A percentile compares a stretch with the other conserved stretches of the same genome.
These are phyloP conservation scores for Talaromyces marneffei DNA, from an alignment of 2,329 filamentous ascomycete species.

Conservation along the genomic window DNA sequence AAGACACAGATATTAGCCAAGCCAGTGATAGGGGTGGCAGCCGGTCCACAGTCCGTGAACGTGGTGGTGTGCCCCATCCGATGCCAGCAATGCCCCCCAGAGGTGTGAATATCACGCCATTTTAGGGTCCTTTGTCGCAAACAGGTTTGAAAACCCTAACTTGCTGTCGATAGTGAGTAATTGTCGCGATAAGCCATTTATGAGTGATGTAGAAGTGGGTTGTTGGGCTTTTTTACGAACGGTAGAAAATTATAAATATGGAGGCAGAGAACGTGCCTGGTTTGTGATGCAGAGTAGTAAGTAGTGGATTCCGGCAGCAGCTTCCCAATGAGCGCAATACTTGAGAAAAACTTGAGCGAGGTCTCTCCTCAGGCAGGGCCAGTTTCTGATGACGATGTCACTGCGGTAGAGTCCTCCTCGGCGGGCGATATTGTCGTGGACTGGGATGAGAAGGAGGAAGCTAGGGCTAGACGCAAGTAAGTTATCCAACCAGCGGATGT, in stretches of 20 bases:
- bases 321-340: not conserved
- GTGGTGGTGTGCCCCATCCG: not conserved
- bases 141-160: not conserved
- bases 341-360: not conserved
- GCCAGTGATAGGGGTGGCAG: not conserved
- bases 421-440: slow-evolving; percentile 22
- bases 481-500: slow-evolving; percentile 8
- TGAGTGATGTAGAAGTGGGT: not conserved
- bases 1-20: not conserved
- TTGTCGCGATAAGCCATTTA: not conserved
- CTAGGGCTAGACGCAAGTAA: slow-evolving; percentile 23
- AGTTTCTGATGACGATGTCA: slow-evolving; percentile 11
- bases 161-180: too few relatives aligned
- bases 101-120: not conserved
- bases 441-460: slow-evolving; percentile 24
- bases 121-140: not conserved
- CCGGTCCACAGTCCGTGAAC: not conserved
- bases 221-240: not conserved
- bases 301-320: too few relatives aligned
- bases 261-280: not conserved
- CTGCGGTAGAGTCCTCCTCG: slow-evolving; percentile 14
- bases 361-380: not conserved
- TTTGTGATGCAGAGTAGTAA: too few relatives aligned
- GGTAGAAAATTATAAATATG: not conserved
- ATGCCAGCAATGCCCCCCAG: not conserved